Base-by-base conservation (phyloP, 2,329 filamentous ascomycete genomes). In the Emmonsia crescens region DNA sequence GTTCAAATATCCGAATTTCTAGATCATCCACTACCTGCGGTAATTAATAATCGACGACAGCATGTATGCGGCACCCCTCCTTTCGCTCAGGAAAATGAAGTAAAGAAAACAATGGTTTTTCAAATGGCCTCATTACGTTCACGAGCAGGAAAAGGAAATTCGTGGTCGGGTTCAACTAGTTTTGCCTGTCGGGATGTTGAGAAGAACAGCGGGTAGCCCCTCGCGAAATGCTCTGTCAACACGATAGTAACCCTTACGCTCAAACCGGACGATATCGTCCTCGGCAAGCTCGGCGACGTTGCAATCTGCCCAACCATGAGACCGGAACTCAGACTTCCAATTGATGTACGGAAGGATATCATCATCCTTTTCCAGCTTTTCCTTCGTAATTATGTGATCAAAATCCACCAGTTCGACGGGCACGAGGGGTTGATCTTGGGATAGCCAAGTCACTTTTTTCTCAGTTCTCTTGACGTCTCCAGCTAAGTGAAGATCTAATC, bases 381-480 rank as follows among this genome's bases (percentile, higher is more conserved):
- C 89, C 80, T 93, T 93, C 60, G 87, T 91, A 72, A 93, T 87
- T 59, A 94, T 81, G 75, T 91, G 89, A 75, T 91, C 89, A 73
- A 92, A 94, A 66, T 93, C 89, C 78, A 89, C 90, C 5, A 91
- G 81, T 75, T 92, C 87, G 21, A 89, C 84, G 19, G 85, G 83
- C 9, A 92, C 80, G 0, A 93, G 82, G 64, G 86, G 82, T 76
- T 91, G 87, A 55, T 83, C 83, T 0, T 81, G 81, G 2, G 89
- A 87, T 33, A 96, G 80, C 91, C 91, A 96, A 0, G 90, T 95
- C 38, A 96, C 83, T 80, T 96, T 96, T 83, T 95, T 95, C 70
- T 88, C 84, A 0, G 91, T 96, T 67, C 87, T 85, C 79, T 93
- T 93, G 75, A 96, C 89, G 73, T 96, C 91, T 57, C 91, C 90